These are phyloP conservation scores for Protea cynaroides DNA, from an alignment of 164 flowering plant species.

Conservation along the genomic window DNA sequence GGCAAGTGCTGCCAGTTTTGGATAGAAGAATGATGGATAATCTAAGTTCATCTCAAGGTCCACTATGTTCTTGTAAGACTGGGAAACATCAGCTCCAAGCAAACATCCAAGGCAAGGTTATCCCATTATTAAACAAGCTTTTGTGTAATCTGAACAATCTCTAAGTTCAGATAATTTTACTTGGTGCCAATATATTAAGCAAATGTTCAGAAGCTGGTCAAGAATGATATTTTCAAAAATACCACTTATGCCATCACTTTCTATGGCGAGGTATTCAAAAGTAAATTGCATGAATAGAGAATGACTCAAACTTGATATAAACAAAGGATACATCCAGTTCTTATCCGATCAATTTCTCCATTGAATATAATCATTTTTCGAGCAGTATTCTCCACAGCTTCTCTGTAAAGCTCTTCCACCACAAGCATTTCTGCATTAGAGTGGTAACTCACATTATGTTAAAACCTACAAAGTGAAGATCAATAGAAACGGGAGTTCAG, in stretches of 20 bases:
- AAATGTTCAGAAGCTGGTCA: no score
- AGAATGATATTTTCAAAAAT: not conserved
- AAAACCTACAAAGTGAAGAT: not conserved
- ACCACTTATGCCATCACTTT: not conserved
- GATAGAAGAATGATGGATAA: constrained; percentile 95
- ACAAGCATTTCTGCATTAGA: constrained; percentile 80
- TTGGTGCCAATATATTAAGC: not conserved
- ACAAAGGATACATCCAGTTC: constrained; percentile 92
- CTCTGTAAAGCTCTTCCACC: constrained; percentile 87
- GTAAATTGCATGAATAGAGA: not conserved
- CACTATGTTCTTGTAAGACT: constrained; percentile 1
- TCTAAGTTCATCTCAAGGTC: constrained; percentile 46
- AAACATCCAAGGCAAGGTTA: constrained; percentile 1
- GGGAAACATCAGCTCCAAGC: constrained; percentile 2
- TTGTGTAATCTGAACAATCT: not conserved
- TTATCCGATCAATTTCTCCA: constrained; percentile 93
- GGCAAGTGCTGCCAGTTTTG: constrained; percentile 79
- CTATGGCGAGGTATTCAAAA: not conserved
- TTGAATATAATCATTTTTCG: constrained; percentile 79
- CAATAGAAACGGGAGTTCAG: constrained; percentile 3
- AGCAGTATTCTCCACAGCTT: constrained; percentile 58
- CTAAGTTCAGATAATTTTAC: not conserved
- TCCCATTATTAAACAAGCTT: not conserved
- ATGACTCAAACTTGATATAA: not conserved
- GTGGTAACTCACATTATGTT: constrained; percentile 4